A percentile compares a stretch with the other conserved stretches of the same genome.
These are phyloP conservation scores for Tetrapisispora pingtungensis DNA, from an alignment of 805 yeast genomes.

Conservation along the genomic window DNA sequence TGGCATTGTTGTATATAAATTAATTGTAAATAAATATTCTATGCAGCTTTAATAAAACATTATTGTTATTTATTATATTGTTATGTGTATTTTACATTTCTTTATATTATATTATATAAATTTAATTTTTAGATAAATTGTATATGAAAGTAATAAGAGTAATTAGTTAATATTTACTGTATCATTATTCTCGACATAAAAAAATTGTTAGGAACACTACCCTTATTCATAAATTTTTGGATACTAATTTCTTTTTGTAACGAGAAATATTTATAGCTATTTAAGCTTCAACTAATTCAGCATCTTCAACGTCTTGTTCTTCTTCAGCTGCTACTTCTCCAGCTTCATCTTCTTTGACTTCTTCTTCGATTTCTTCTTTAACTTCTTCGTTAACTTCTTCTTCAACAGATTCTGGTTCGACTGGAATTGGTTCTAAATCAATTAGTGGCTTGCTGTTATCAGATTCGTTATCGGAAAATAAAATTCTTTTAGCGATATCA, in stretches of 20 bases:
- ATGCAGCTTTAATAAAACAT: too few relatives aligned
- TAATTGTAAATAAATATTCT: too few relatives aligned
- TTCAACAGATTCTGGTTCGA: slow-evolving; percentile 16
- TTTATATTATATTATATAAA: neutral
- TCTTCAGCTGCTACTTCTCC: slow-evolving; percentile 3
- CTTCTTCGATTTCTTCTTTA: slow-evolving; percentile 11
- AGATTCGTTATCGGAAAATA: slow-evolving; percentile 30
- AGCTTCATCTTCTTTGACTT: slow-evolving; percentile 9
- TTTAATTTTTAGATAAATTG: neutral
- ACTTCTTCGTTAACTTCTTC: slow-evolving; percentile 15
- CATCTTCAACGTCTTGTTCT: slow-evolving; percentile 2
- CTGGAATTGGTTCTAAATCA: slow-evolving; percentile 29
- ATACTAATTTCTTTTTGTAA: neutral
- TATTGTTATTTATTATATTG: neutral
- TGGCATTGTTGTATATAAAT: too few relatives aligned
- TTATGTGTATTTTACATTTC: neutral
- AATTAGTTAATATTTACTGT: slow-evolving; percentile 1
- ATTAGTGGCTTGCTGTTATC: slow-evolving; percentile 29
- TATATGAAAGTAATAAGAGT: slow-evolving; percentile 1
- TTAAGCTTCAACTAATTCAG: slow-evolving; percentile 4
- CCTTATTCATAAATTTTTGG: neutral
- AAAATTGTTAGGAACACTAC: neutral
- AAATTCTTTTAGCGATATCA: slow-evolving; percentile 53
- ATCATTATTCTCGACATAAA: neutral
- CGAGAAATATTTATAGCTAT: too few relatives aligned